These are phyloP conservation scores for Termitomyces sp. DNA, from an alignment of 768 basidiomycete species.

Conservation along the genomic window DNA sequence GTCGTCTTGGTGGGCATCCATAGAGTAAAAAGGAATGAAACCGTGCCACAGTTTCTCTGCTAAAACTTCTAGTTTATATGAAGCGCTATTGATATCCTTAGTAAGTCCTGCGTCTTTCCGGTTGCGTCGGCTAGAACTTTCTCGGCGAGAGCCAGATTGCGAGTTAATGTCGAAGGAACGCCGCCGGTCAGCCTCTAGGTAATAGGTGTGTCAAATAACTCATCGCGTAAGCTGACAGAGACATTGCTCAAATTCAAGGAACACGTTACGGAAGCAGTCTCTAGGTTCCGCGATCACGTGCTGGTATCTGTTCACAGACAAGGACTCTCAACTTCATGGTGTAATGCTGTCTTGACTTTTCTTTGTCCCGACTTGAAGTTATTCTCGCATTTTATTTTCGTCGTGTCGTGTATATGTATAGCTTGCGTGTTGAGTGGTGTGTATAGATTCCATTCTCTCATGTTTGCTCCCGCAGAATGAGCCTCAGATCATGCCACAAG, in stretches of 20 bases:
- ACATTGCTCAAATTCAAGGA: neutral
- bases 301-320: neutral
- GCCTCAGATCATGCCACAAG: conserved; percentile 19
- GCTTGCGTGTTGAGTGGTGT: conserved; percentile 4
- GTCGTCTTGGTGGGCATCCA: conserved; percentile 4
- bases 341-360: neutral
- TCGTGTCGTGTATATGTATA: neutral
- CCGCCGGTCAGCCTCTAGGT: neutral
- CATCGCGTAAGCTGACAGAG: neutral
- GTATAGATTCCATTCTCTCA: neutral
- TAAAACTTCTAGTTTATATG: neutral
- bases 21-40: neutral
- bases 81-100: neutral
- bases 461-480: neutral
- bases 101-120: neutral
- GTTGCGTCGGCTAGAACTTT: neutral
- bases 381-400: neutral
- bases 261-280: neutral
- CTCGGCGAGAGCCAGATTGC: neutral
- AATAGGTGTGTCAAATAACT: neutral
- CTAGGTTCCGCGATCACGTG: conserved; percentile 12
- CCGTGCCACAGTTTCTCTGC: neutral
- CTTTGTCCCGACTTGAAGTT: neutral
- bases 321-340: neutral
- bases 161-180: neutral